Conservation (phyloP, 1,284 basidiomycete species). For the Microbotryum silenes-acaulis region DNA sequence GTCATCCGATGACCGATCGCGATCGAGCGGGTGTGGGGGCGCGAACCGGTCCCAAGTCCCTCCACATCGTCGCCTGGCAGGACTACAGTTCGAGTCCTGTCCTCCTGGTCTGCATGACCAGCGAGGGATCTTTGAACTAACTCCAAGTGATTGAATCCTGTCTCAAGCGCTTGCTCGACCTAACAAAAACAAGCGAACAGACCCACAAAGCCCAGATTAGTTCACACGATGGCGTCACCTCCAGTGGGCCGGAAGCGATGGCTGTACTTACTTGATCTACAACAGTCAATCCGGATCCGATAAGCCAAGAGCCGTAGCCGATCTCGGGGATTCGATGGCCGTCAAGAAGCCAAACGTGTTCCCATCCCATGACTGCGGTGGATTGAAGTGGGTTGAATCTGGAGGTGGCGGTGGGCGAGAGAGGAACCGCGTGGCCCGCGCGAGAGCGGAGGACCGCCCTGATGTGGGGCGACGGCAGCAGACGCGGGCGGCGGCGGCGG, state of each 20-base stretch:
- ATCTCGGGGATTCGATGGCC: slow-evolving; percentile 42
- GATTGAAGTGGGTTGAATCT: too few species aligned
- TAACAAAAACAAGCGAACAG: slow-evolving; percentile 16
- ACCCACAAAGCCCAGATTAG: too few species aligned
- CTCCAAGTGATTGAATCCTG: slow-evolving; percentile 58
- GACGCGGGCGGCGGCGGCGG: too few species aligned
- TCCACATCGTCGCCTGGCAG: slow-evolving; percentile 43
- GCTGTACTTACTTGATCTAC: not conserved
- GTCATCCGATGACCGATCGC: not conserved
- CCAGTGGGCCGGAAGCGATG: too few species aligned
- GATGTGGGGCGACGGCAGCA: too few species aligned
- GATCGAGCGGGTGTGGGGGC: not conserved
- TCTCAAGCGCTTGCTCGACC: slow-evolving; percentile 50
- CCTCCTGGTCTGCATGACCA: not conserved
- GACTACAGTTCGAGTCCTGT: slow-evolving; percentile 36
- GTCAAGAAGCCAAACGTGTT: slow-evolving; percentile 38
- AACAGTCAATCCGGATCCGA: not conserved
- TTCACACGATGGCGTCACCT: not conserved
- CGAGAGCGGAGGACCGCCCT: too few species aligned
- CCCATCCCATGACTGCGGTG: too few species aligned
- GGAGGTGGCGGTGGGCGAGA: too few species aligned
- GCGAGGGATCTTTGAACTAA: not conserved
- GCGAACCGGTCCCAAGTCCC: not conserved
- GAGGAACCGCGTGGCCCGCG: too few species aligned
- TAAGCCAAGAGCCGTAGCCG: slow-evolving; percentile 35